Conservation (phyloP, 345 rosid species). For the Salix suchowensis region DNA sequence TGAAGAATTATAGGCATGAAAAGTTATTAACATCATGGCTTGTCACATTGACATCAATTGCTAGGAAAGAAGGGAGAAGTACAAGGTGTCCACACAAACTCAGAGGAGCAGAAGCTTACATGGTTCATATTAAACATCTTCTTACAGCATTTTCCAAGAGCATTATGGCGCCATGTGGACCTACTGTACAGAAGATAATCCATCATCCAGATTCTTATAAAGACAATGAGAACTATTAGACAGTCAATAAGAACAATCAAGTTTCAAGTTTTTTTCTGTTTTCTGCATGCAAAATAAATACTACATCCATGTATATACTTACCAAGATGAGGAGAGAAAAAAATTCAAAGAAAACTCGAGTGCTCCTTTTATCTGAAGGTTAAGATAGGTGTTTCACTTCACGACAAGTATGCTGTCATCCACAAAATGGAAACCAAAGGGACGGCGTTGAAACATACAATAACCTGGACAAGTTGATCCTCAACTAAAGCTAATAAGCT, state of each 20-base stretch:
- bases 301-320: background rate
- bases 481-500: background rate
- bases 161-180: slow-evolving; percentile 86
- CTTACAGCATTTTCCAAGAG: slow-evolving; percentile 90
- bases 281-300: background rate
- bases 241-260: background rate
- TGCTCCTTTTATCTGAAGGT: background rate
- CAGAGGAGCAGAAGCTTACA: slow-evolving; percentile 33
- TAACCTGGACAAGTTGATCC: background rate
- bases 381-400: background rate
- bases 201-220: background rate
- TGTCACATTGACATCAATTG: background rate
- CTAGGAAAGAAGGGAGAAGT: background rate
- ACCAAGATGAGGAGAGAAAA: background rate
- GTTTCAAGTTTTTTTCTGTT: background rate
- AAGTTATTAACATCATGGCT: background rate
- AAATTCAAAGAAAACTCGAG: background rate
- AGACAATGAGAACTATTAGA: background rate
- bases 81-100: background rate
- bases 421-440: background rate
- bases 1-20: slow-evolving; percentile 31
- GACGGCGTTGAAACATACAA: background rate
- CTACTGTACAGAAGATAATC: slow-evolving; percentile 29
- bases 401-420: background rate
- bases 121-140: slow-evolving; percentile 85